Base-by-base conservation (phyloP, 106 monocot genomes). In the Platanthera zijinensis region DNA sequence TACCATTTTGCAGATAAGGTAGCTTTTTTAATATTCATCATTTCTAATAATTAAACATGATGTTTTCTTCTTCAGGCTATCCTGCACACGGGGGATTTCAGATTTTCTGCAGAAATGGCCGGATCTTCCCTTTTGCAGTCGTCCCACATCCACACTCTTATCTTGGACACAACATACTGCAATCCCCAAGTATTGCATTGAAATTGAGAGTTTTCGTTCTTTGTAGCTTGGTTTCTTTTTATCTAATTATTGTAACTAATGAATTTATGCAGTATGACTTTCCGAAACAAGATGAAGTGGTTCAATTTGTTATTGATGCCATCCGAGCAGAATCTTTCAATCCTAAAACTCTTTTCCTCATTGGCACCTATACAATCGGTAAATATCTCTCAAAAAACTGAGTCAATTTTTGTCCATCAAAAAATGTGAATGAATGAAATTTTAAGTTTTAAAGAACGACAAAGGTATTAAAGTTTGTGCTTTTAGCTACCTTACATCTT, bases 281-380 rank as follows among this genome's bases (percentile, higher is more conserved):
- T 82, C 97, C 97, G 63, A 94, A 88, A 74, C 97, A 99, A 87
- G 94, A 94, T 22, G 86, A 87, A 39, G 89, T 94, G 13, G 88
- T 90, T 71, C 94, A 99, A 73, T 99, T 99, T 78, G 92, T 99
- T 21, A 92, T 94, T 78, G 99, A 99, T 79, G 94, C 94, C 71
- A 99, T 99, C 80, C 97, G 92, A 88, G 97, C 97, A 62, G 94
- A 99, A 81, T 83, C 97, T 54, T 99, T 99, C 82, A 99, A 99
- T 61, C 91, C 97, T 30, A 91, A 85, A 82, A 90, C 97, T 76
- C 89, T 97, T 48, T 92, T 99, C 78, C 75, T 99, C 46, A 94
- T 99, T 78, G 97, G 97, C 49, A 92, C 88, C 82, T 99, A 99
- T 52, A 99, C 94, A 59, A 85, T 99, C 76, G 97, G 97, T 99